phyloP scores from a whole-genome alignment of 164 flowering plant genomes.

The Nymphaea colorata region DNA sequence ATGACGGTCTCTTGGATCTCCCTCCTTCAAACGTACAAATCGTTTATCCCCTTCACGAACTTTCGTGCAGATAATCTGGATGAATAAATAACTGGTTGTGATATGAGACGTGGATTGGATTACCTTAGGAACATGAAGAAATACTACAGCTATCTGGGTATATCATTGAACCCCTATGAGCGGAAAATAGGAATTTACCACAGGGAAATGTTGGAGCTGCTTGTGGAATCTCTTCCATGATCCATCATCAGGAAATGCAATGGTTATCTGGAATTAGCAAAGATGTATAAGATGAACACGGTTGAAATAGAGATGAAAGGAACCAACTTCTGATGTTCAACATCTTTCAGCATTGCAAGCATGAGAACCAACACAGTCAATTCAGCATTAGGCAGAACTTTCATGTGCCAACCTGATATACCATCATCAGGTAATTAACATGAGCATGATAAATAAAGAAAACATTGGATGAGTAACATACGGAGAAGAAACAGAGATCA shows the following conservation, averaged over 20 bases:
- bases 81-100: background rate
- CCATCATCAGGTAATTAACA: background rate
- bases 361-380: background rate
- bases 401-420: background rate
- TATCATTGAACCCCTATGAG: background rate
- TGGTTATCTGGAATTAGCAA: conserved; percentile 44
- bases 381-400: background rate
- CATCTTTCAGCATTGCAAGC: background rate
- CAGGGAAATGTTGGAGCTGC: conserved; percentile 95
- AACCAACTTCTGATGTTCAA: too few relatives aligned
- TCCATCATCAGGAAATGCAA: conserved; percentile 99
- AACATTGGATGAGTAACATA: background rate
- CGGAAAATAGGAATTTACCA: conserved; percentile 27
- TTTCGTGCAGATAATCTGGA: conserved; percentile 87
- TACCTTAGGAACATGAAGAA: background rate
- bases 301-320: too few relatives aligned
- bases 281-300: conserved; percentile 4
- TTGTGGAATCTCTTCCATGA: conserved; percentile 97
- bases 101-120: too few relatives aligned
- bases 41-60: conserved; percentile 92
- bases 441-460: too few relatives aligned
- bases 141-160: background rate
- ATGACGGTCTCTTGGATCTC: conserved; percentile 84
- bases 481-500: background rate
- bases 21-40: conserved; percentile 89